Evolutionary conservation across 2,329 filamentous ascomycete genomes (phyloP).

Genomic region (Ceratocystis harringtonii): DNA sequence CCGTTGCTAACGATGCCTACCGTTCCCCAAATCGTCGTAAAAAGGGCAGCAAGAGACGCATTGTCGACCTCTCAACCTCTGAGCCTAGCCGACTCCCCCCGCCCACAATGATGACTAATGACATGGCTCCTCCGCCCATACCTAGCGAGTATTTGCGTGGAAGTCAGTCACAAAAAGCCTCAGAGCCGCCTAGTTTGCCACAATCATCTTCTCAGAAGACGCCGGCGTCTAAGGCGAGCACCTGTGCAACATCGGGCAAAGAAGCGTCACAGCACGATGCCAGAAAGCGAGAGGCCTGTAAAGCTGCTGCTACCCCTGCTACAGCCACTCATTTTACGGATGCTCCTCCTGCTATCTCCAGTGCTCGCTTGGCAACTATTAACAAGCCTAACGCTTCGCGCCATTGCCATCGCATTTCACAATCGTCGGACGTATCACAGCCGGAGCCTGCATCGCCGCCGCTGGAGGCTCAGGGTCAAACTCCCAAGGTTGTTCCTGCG

Average conservation of each 20-base stretch:
- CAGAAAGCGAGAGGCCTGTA: background rate
- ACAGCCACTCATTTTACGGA: conserved; percentile 8
- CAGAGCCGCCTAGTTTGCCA: conserved; percentile 1
- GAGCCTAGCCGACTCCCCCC: conserved; percentile 24
- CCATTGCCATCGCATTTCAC: conserved; percentile 14
- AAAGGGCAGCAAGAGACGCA: conserved; percentile 37
- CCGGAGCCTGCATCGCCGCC: conserved; percentile 15
- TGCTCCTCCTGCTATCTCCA: background rate
- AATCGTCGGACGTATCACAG: conserved; percentile 15
- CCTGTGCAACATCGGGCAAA: background rate
- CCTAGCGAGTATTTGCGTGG: background rate
- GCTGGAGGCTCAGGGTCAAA: conserved; percentile 9
- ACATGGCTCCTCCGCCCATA: conserved; percentile 15
- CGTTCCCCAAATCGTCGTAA: conserved; percentile 45
- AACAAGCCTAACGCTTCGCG: background rate
- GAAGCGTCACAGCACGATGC: background rate
- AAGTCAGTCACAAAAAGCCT: background rate
- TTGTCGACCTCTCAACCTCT: conserved; percentile 47
- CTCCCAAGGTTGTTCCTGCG: conserved; percentile 12
- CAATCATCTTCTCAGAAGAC: background rate
- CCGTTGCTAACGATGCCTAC: conserved; percentile 42
- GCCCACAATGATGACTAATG: conserved; percentile 10
- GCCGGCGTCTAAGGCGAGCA: background rate
- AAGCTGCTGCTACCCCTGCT: background rate
- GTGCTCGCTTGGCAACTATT: background rate